Base-by-base conservation (phyloP, 768 basidiomycete species). In the Mycena vitilis region DNA sequence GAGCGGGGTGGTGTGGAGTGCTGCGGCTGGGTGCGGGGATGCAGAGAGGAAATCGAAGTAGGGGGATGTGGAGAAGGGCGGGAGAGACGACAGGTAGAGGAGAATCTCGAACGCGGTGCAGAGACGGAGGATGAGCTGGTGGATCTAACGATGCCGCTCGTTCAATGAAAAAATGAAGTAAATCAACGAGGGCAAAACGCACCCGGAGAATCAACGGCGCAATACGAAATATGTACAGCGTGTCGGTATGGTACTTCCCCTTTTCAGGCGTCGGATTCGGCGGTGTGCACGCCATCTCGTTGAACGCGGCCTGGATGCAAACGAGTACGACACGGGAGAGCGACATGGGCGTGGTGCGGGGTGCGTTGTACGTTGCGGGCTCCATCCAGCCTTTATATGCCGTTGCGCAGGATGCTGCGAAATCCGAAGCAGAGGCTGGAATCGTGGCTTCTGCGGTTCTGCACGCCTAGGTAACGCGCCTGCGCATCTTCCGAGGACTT, bases 251-350 rank as follows among this genome's bases (percentile, higher is more conserved):
- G 72, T 88, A 89, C 7, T 88, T 79, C 11, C 79, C 80, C 61
- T 87, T 87, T 40, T 74, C 65, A 0, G 81, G 83, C 0, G 87
- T 86, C 12, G 86, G 86, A 73, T 89, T 87, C 2, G 89, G 89
- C 0, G 89, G 87, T 0, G 85, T 86, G 70, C 81, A 86, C 0
- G 87, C 89, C 0, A 82, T 70, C 44, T 87, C 84, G 71, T 89
- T 87, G 73, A 79, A 81, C 34, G 83, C 55, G 2, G 87, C 85
- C 68, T 89, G 88, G 42, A 85, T 65, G 42, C 81, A 71, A 70
- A 86, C 81, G 63, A 90, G 83, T 42, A 77, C 72, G 20, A 83
- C 83, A 23, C 88, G 83, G 38, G 81, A 64, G 65, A 85, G 75
- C 57, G 85, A 84, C 88, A 90, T 89, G 15, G 13, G n/a, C 3